Percentiles rank a stretch among this genome's conserved stretches.
These are phyloP conservation scores for Discostella pseudostelligera DNA, from an alignment of 108 stramenopile species.

Conservation along the genomic window DNA sequence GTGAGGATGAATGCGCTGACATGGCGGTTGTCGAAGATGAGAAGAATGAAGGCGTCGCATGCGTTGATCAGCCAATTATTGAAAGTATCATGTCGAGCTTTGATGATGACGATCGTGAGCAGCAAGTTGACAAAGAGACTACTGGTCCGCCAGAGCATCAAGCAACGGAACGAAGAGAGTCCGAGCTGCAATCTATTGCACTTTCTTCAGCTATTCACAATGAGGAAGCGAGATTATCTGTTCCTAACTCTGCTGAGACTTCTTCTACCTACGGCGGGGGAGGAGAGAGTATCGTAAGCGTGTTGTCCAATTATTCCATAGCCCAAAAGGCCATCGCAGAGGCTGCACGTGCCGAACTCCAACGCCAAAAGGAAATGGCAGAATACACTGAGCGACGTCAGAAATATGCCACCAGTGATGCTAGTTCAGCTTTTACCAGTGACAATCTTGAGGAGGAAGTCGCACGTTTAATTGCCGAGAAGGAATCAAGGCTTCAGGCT, in stretches of 20 bases:
- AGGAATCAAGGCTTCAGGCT: conserved; percentile 41
- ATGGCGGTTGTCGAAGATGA: conserved; percentile 19
- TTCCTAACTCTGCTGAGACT: neutral
- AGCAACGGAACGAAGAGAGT: neutral
- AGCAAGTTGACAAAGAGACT: neutral
- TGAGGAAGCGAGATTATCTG: neutral
- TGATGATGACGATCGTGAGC: conserved; percentile 13
- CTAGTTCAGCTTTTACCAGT: neutral
- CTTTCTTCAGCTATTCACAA: neutral
- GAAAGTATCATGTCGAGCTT: conserved; percentile 8
- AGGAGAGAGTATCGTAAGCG: conserved; percentile 10
- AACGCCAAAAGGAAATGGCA: conserved; percentile 11
- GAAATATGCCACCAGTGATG: neutral
- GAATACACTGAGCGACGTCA: conserved; percentile 3
- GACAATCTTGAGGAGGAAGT: conserved; percentile 36
- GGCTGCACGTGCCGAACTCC: conserved; percentile 10
- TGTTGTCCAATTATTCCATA: conserved; percentile 1
- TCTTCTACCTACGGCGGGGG: neutral
- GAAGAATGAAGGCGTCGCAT: neutral
- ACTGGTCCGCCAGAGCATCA: neutral
- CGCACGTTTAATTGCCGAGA: conserved; percentile 38
- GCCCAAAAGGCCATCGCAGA: conserved; percentile 2
- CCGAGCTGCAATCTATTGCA: neutral
- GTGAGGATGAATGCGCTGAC: neutral
- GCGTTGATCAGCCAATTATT: conserved; percentile 8